Base-by-base conservation (phyloP, 768 basidiomycete species). In the Dioszegia hungarica region DNA sequence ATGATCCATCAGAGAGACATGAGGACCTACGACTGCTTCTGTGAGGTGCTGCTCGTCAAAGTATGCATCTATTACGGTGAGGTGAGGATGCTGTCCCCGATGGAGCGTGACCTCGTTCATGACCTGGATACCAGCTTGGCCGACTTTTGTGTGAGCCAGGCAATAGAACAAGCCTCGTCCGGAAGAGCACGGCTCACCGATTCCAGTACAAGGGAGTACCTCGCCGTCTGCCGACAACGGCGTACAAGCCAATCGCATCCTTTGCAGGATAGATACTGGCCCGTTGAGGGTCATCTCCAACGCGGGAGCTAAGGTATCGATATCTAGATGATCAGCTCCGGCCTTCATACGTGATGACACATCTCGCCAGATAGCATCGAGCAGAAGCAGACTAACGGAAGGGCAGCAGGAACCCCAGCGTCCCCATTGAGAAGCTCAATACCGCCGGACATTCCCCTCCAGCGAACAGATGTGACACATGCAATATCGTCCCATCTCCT, bases 31-130 rank as follows among this genome's bases (percentile, higher is more conserved):
- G 57, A 95, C 89, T 41, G 90, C 90, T 78, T 95, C 93, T 1
- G 93, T 97, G 24, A 97, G 81, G 78, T 93, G 91, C 70, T 95
- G 90, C 0, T 88, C 90, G 66, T 97, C 90, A 12, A 94, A 91
- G 75, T 82, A 94, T 14, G 91, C 88, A 72, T 95, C 91, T 54
- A 95, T 90, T 3, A 90, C 89, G 64, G 90, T 92, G 34, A 97
- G 80, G 66, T 94, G 92, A 0, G 92, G 87, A 62, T 88, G 89
- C 20, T 89, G 84, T 12, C 93, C 93, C 25, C 93, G 85, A 75
- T 97, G 93, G 33, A 97, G 79, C 2, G 90, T 86, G 56, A 97
- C 85, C 76, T 97, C 93, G 70, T 97, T 97, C 90, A 97, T 93
- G 34, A 94, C 93, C 75, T 94, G 92, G 87, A 89, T 92, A 62